Conservation (phyloP, 495 filamentous ascomycete genomes). For the Penicillium daleae region DNA sequence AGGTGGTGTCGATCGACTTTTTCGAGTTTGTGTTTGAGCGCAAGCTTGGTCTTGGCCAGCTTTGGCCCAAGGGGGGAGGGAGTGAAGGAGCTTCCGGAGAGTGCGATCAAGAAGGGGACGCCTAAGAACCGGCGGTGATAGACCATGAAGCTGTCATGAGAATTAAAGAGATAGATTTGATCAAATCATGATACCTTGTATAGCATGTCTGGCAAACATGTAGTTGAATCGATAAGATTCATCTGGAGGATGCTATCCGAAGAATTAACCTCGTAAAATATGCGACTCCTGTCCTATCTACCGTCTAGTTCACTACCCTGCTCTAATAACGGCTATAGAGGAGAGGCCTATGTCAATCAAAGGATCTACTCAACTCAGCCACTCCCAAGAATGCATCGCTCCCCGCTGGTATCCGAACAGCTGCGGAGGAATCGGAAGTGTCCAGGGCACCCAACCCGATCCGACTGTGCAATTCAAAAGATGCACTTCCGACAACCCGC, state of each 20-base stretch:
- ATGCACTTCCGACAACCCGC: slow-evolving; percentile 22
- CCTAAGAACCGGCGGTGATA: slow-evolving; percentile 38
- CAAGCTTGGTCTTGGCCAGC: slow-evolving; percentile 57
- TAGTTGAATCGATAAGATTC: too few species aligned
- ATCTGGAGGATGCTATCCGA: too few species aligned
- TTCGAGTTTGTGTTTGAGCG: slow-evolving; percentile 60
- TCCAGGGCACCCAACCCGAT: background rate
- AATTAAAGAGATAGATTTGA: too few species aligned
- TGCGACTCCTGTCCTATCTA: too few species aligned
- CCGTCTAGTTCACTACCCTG: too few species aligned
- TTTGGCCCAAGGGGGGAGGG: slow-evolving; percentile 68
- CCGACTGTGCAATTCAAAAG: slow-evolving; percentile 11
- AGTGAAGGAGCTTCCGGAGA: slow-evolving; percentile 54
- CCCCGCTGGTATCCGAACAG: background rate
- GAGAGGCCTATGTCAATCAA: too few species aligned
- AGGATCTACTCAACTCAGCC: too few species aligned
- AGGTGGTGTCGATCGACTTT: slow-evolving; percentile 47
- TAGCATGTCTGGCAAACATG: too few species aligned
- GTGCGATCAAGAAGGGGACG: slow-evolving; percentile 35
- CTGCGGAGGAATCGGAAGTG: slow-evolving; percentile 1
- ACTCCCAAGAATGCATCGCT: too few species aligned
- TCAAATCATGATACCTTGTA: background rate
- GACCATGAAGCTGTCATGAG: background rate
- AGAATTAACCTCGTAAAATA: too few species aligned
- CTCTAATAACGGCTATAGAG: too few species aligned